These are phyloP conservation scores for Parasitella parasitica DNA, from an alignment of 371 early-diverging fungal genomes.

Conservation along the genomic window DNA sequence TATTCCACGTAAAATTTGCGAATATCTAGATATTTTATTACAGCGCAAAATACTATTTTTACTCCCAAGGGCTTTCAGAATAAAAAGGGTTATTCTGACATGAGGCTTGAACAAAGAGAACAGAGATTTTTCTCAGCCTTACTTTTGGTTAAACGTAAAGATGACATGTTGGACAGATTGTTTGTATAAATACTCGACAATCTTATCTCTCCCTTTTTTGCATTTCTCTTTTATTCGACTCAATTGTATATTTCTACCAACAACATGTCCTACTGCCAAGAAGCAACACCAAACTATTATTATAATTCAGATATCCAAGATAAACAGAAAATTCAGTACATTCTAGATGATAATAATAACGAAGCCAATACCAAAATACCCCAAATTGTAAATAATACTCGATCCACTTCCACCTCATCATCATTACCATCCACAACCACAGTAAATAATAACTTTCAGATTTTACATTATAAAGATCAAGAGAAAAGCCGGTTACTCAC, in stretches of 20 bases:
- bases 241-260: not conserved
- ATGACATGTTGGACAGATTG: not conserved
- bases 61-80: not conserved
- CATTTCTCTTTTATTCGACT: not conserved
- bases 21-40: not conserved
- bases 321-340: conserved; percentile 2
- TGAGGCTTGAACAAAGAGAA: not conserved
- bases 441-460: not conserved
- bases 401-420: not conserved
- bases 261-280: not conserved
- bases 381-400: not conserved
- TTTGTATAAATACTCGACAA: not conserved
- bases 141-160: not conserved
- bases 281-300: not conserved
- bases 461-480: not conserved
- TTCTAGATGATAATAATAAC: conserved; percentile 1
- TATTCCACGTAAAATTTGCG: too few relatives aligned
- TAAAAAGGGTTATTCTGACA: not conserved
- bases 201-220: not conserved
- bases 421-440: not conserved
- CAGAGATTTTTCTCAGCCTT: not conserved
- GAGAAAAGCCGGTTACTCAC: not conserved
- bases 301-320: not conserved
- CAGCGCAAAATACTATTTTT: not conserved
- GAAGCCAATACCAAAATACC: not conserved